These are phyloP conservation scores for Trichoderma cornu-damae DNA, from an alignment of 2,329 filamentous ascomycete genomes.

Conservation along the genomic window DNA sequence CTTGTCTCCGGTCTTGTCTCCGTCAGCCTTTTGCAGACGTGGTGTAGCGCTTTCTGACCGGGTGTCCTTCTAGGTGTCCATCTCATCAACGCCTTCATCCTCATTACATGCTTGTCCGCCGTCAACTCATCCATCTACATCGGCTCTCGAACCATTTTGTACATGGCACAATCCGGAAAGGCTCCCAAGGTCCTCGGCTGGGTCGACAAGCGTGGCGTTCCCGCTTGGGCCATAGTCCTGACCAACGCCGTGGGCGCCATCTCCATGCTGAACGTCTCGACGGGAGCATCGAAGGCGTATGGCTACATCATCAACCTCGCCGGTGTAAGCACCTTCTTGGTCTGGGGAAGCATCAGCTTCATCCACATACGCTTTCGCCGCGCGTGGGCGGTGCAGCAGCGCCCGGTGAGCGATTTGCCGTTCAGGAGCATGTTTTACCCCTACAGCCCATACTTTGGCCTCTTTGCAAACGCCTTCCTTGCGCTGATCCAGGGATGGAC, in stretches of 20 bases:
- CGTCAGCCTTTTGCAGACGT: not conserved
- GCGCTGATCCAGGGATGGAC: conserved; percentile 59
- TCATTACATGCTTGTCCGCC: conserved; percentile 66
- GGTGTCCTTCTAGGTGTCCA: conserved; percentile 46
- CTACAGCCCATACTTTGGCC: conserved; percentile 54
- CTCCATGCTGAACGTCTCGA: conserved; percentile 70
- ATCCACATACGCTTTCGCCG: conserved; percentile 67
- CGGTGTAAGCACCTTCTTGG: conserved; percentile 65
- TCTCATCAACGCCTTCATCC: conserved; percentile 72
- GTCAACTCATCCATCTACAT: conserved; percentile 76
- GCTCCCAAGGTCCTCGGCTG: conserved; percentile 65
- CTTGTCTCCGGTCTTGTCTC: too few species aligned
- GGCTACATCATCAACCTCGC: conserved; percentile 64
- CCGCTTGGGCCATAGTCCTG: conserved; percentile 57
- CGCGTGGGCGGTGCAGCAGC: conserved; percentile 56
- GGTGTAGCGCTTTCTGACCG: too few species aligned
- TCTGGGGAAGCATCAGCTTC: conserved; percentile 66
- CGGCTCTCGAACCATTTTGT: conserved; percentile 66
- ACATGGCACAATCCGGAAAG: conserved; percentile 68
- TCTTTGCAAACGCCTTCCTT: conserved; percentile 54
- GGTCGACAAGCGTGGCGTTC: conserved; percentile 60
- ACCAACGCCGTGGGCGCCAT: conserved; percentile 66
- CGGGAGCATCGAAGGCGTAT: conserved; percentile 61
- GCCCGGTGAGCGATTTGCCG: conserved; percentile 49
- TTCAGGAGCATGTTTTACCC: conserved; percentile 53